Conservation (phyloP, 805 yeast species). For the Saccharomycopsis fodiens region DNA sequence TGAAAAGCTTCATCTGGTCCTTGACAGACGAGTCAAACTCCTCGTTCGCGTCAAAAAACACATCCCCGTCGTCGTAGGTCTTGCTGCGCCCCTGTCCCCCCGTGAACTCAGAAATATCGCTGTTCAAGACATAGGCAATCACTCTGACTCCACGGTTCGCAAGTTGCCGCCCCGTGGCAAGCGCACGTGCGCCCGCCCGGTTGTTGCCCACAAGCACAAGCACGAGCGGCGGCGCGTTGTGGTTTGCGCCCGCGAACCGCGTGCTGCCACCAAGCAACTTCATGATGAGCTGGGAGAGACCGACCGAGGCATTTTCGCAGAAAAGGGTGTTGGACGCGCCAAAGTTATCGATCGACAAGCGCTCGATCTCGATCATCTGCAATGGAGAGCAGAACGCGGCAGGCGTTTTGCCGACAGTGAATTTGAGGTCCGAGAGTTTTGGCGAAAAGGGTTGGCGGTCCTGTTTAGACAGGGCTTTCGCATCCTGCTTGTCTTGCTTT, state of each 20-base stretch:
- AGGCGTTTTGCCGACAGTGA: slow-evolving; percentile 18
- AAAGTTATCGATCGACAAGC: slow-evolving; percentile 46
- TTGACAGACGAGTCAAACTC: slow-evolving; percentile 37
- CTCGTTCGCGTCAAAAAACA: slow-evolving; percentile 29
- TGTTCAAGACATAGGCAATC: slow-evolving; percentile 34
- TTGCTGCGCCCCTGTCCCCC: slow-evolving; percentile 5
- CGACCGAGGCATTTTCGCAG: slow-evolving; percentile 63
- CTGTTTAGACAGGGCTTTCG: neutral
- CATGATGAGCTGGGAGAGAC: slow-evolving; percentile 51
- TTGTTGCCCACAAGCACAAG: slow-evolving; percentile 67
- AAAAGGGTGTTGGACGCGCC: slow-evolving; percentile 38
- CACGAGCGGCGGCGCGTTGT: slow-evolving; percentile 73
- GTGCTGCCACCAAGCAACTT: slow-evolving; percentile 62
- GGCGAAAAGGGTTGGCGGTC: slow-evolving; percentile 11
- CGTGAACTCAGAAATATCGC: slow-evolving; percentile 15
- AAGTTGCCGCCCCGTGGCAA: slow-evolving; percentile 74
- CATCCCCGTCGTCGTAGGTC: slow-evolving; percentile 8
- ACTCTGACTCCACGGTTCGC: slow-evolving; percentile 68
- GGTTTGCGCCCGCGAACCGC: slow-evolving; percentile 57
- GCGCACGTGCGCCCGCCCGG: slow-evolving; percentile 64
- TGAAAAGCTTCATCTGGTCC: slow-evolving; percentile 48
- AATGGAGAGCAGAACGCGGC: slow-evolving; percentile 67
- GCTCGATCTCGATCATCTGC: slow-evolving; percentile 71
- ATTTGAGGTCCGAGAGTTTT: slow-evolving; percentile 9
- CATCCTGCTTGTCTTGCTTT: no score